Percentiles rank a stretch among this genome's conserved stretches.
phyloP scores from a whole-genome alignment of 2,329 filamentous ascomycete species.

The Kalmusia sp. region DNA sequence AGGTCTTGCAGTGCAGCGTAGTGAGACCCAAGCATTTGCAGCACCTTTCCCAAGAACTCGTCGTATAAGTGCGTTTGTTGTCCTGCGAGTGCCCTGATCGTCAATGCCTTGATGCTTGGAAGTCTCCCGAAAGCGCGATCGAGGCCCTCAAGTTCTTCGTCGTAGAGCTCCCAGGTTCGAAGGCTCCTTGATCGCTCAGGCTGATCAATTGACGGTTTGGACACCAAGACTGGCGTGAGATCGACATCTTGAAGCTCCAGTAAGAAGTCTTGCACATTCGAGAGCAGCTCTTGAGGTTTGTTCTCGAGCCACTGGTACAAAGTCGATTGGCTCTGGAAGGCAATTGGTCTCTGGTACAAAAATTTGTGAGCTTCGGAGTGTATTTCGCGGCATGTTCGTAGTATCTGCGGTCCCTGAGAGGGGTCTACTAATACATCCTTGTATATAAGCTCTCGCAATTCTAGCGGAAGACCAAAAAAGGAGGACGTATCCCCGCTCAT shows the following conservation, averaged over 20 bases:
- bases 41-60: conserved; percentile 26
- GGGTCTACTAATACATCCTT: conserved; percentile 28
- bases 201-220: background rate
- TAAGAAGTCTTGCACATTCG: conserved; percentile 24
- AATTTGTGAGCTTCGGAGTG: conserved; percentile 35
- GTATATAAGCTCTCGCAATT: conserved; percentile 40
- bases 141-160: conserved; percentile 27
- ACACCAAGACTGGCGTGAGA: conserved; percentile 27
- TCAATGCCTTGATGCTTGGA: conserved; percentile 26
- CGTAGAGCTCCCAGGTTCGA: conserved; percentile 34
- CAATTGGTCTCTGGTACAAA: conserved; percentile 37
- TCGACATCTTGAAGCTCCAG: conserved; percentile 40
- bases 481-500: conserved; percentile 2
- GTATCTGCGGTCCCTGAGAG: conserved; percentile 24
- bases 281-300: conserved; percentile 21
- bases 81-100: conserved; percentile 21
- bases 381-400: conserved; percentile 35
- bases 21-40: conserved; percentile 19
- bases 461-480: conserved; percentile 34
- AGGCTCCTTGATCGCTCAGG: conserved; percentile 12
- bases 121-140: conserved; percentile 21
- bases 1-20: conserved; percentile 26
- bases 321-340: conserved; percentile 28
- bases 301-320: conserved; percentile 32
- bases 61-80: conserved; percentile 36